phyloP scores from a whole-genome alignment of 331 rosid genomes.

The Malus hybrid region DNA sequence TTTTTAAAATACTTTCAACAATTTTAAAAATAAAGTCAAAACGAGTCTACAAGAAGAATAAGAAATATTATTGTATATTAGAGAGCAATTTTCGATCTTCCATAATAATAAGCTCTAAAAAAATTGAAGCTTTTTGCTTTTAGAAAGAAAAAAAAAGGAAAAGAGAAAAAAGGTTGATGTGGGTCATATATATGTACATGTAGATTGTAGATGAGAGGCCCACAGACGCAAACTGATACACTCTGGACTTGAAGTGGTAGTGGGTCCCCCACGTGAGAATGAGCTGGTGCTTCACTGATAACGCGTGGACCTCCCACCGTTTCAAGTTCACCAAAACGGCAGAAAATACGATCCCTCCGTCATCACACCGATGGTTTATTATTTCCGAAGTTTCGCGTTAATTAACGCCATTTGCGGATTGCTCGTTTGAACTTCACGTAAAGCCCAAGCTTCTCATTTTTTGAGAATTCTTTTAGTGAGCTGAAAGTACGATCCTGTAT shows the following conservation, averaged over 20 bases:
- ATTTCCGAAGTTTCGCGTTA: background rate
- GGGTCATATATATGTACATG: background rate
- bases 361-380: too few species aligned
- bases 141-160: background rate
- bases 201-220: background rate
- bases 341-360: too few species aligned
- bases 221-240: background rate
- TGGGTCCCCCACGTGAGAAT: background rate
- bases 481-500: too few species aligned
- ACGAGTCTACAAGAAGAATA: too few species aligned
- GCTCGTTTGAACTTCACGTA: too few species aligned
- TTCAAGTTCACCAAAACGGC: too few species aligned
- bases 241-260: background rate
- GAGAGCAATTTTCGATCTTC: background rate
- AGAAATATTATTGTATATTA: too few species aligned
- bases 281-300: background rate
- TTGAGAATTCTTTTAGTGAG: too few species aligned
- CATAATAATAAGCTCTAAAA: background rate
- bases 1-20: too few species aligned
- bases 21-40: too few species aligned
- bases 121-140: background rate
- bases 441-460: too few species aligned
- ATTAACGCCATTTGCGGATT: background rate
- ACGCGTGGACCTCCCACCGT: background rate
- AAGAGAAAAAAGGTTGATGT: background rate